phyloP scores from a whole-genome alignment of 495 filamentous ascomycete genomes.

The Darksidea phi region DNA sequence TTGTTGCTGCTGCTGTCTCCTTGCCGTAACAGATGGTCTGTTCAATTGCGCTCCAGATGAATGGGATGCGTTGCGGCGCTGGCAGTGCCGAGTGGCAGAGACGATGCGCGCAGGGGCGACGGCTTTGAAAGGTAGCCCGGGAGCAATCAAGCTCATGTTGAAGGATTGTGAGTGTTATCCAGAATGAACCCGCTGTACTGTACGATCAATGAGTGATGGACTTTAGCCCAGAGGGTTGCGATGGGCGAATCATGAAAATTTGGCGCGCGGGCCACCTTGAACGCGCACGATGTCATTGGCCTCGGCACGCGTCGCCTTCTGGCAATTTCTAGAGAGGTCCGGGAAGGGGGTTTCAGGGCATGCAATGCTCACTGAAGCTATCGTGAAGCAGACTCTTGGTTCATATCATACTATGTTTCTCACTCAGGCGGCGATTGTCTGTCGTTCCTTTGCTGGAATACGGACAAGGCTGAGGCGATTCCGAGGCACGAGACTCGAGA shows the following conservation, averaged over 20 bases:
- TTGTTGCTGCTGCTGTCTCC: conserved; percentile 12
- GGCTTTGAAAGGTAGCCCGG: conserved; percentile 34
- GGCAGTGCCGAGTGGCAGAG: conserved; percentile 26
- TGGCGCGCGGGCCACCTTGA: conserved; percentile 14
- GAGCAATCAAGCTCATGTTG: conserved; percentile 42
- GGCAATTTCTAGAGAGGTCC: conserved; percentile 15
- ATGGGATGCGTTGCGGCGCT: conserved; percentile 16
- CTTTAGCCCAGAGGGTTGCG: not conserved
- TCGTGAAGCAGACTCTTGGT: too few relatives aligned
- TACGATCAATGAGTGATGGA: not conserved
- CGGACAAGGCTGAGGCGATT: too few relatives aligned
- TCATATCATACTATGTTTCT: too few relatives aligned
- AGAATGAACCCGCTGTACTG: conserved; percentile 10
- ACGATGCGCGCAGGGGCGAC: conserved; percentile 36
- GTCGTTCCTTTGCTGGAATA: too few relatives aligned
- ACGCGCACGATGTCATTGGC: conserved; percentile 21
- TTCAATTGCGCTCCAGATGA: conserved; percentile 22
- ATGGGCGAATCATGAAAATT: conserved; percentile 7
- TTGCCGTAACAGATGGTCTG: conserved; percentile 9
- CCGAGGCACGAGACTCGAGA: not conserved
- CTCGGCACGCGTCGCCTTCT: conserved; percentile 18
- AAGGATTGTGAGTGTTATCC: not conserved
- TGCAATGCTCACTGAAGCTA: too few relatives aligned
- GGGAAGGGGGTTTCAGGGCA: too few relatives aligned
- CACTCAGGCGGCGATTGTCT: too few relatives aligned